phyloP scores from a whole-genome alignment of 2,329 filamentous ascomycete species.

The Arthrobotrys entomopaga region DNA sequence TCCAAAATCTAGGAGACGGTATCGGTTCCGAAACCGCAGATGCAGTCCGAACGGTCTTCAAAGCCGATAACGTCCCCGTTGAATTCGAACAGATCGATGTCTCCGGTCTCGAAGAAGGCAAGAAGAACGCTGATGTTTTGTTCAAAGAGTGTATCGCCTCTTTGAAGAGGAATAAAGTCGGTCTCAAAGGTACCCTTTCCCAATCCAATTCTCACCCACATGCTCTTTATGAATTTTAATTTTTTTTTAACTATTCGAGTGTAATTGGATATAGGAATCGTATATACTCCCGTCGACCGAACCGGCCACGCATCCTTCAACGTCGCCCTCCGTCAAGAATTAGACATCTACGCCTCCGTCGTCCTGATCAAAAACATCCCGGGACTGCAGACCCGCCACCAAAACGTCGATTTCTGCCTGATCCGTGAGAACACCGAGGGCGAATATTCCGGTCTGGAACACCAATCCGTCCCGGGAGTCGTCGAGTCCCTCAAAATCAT shows the following conservation, averaged over 20 bases:
- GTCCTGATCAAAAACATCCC: conserved; percentile 99
- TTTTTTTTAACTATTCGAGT: no score
- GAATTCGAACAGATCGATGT: conserved; percentile 99
- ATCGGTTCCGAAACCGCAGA: conserved; percentile 98
- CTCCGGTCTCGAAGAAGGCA: conserved; percentile 84
- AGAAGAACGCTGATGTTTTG: conserved; percentile 89
- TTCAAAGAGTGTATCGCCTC: conserved; percentile 96
- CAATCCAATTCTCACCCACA: background rate
- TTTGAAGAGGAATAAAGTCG: conserved; percentile 97
- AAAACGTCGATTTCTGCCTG: conserved; percentile 97
- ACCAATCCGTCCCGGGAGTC: conserved; percentile 94
- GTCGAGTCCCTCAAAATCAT: conserved; percentile 99
- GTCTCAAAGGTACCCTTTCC: conserved; percentile 78
- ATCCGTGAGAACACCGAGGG: conserved; percentile 99
- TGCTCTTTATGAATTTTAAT: no score
- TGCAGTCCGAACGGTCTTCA: conserved; percentile 99
- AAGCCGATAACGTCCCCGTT: conserved; percentile 97
- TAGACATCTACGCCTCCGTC: conserved; percentile 99
- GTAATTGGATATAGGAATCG: conserved; percentile 69
- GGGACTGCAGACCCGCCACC: conserved; percentile 96
- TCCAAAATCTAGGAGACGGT: conserved; percentile 75
- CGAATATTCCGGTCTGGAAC: conserved; percentile 98
- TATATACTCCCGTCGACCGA: conserved; percentile 95
- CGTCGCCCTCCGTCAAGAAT: conserved; percentile 97
- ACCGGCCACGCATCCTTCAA: conserved; percentile 99